Evolutionary conservation across 768 basidiomycete species (phyloP), one percentile per base, ranked within the genome.

Genomic region (Russula compacta): DNA sequence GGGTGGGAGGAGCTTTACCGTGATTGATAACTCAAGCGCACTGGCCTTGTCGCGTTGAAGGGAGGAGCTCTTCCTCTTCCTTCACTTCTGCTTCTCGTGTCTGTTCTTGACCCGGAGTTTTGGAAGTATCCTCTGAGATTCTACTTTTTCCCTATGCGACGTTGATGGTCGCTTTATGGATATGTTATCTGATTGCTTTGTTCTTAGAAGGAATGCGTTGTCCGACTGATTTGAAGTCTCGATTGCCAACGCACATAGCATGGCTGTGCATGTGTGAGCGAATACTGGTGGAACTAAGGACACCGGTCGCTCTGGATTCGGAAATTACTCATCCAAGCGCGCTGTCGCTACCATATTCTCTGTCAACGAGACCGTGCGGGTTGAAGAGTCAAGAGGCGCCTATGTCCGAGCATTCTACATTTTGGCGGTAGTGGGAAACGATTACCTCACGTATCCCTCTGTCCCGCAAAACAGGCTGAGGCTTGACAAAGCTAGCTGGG

Each of bases 1-100:
- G 43, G 73, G 73, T 1, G 77, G 67, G 7, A 69, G 71, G 0
- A 69, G 66, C 49, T 87, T 81, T 60, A 85, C 83, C 1, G n/a
- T 81, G n/a, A 75, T 89, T 47, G 69, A 67, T 6, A 88, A 87
- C 50, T 35, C 48, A 17, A 49, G 39, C 11, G 55, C 63, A 0
- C 1, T 61, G 8, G 51, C 51, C 51, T 43, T 64, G 50, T 55
- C 63, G 9, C 38, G 10, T 35, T 58, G 46, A 62, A n/a, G 55
- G 55, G 56, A 29, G 36, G 36, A 24, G 6, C 9, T 29, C 32
- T 29, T 17, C 11, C 11, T 36, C 5, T 19, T 19, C 4, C 21
- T 10, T 46, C 21, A 44, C 6, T 24, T 47, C 21, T 15, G 6
- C 15, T 21, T 14, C 15, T 29, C 46, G 3, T 29, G 46, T 11